phyloP scores from a whole-genome alignment of 345 rosid species.

The Atalantia buxifolia region DNA sequence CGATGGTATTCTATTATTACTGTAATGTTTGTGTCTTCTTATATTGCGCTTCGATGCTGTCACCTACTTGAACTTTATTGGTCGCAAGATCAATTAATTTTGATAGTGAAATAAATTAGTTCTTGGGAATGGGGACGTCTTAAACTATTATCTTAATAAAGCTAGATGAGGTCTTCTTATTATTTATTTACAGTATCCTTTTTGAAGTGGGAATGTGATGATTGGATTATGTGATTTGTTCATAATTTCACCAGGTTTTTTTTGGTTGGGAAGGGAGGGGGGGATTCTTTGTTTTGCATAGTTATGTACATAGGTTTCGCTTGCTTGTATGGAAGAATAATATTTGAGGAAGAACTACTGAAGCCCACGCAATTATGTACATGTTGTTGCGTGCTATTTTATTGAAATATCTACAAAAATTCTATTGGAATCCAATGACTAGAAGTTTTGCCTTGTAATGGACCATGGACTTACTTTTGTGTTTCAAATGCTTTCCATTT shows the following conservation, averaged over 20 bases:
- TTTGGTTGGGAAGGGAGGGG: too few relatives aligned
- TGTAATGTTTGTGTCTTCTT: background rate
- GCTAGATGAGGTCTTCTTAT: background rate
- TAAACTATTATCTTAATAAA: background rate
- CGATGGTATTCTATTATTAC: background rate
- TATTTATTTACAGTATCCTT: background rate
- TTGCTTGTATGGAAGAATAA: background rate
- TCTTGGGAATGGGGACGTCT: background rate
- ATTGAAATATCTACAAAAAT: background rate
- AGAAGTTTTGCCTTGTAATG: background rate
- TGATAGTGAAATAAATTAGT: background rate
- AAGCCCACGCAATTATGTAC: background rate
- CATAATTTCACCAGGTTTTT: background rate
- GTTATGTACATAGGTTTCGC: background rate
- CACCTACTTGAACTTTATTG: background rate
- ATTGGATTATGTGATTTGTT: background rate
- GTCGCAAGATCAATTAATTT: background rate
- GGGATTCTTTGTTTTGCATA: background rate
- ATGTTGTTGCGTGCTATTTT: background rate
- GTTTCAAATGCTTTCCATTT: background rate
- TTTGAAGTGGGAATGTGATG: background rate
- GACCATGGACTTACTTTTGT: background rate
- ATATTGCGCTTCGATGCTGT: background rate
- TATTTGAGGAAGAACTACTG: background rate
- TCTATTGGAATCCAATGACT: background rate